Evolutionary conservation across 495 filamentous ascomycete genomes (phyloP).

Genomic region (Umbilicaria muhlenbergii): DNA sequence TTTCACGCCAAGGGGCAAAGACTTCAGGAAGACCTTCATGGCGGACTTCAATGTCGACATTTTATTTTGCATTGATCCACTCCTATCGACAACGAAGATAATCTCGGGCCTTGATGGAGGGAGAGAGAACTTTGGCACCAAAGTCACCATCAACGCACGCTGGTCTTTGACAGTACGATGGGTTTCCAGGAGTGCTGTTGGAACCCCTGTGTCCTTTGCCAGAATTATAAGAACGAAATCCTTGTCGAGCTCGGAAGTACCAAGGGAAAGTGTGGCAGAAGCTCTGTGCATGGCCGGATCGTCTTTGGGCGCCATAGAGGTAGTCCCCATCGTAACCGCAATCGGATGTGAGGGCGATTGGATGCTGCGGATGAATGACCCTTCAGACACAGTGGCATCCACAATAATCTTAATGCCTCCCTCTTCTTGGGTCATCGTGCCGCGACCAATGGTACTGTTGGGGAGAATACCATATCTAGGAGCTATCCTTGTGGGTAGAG

Average conservation of each 20-base stretch:
- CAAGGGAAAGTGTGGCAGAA: conserved; percentile 41
- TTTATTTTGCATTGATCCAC: conserved; percentile 45
- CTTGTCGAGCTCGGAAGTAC: conserved; percentile 9
- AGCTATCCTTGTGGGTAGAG: conserved; percentile 44
- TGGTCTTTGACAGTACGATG: conserved; percentile 45
- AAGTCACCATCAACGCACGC: conserved; percentile 46
- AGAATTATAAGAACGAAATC: conserved; percentile 41
- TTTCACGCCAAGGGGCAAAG: conserved; percentile 45
- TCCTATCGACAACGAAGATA: conserved; percentile 55
- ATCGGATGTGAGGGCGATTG: conserved; percentile 55
- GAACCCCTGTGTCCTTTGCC: conserved; percentile 35
- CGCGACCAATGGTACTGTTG: conserved; percentile 9
- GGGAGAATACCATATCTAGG: conserved; percentile 44
- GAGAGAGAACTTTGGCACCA: conserved; percentile 50
- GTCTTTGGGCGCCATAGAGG: conserved; percentile 24
- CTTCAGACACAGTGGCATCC: conserved; percentile 39
- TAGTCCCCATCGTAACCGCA: conserved; percentile 41
- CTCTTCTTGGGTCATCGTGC: conserved; percentile 6
- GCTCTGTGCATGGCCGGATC: conserved; percentile 37
- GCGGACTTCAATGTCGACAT: conserved; percentile 41
- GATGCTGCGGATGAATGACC: conserved; percentile 38
- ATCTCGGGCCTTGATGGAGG: conserved; percentile 40
- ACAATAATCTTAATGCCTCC: conserved; percentile 41
- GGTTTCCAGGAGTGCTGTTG: conserved; percentile 45
- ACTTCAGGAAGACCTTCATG: conserved; percentile 53